Evolutionary conservation across 768 basidiomycete genomes (phyloP), one percentile per base, ranked within the genome.

Genomic region (Kwoniella mangroviensis): DNA sequence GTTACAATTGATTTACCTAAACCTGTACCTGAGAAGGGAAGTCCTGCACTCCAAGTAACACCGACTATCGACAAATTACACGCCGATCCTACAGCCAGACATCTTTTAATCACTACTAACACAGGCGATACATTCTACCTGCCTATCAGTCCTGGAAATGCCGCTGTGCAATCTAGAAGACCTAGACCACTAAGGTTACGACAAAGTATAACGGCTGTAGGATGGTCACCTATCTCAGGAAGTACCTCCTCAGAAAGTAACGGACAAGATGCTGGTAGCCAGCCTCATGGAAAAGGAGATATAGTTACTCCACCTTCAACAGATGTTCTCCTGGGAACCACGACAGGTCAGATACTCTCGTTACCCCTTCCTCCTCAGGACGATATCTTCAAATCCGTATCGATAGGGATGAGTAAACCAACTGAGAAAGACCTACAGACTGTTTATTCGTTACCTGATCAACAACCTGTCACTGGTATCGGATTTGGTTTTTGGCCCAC

Each of bases 111-210:
- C 63, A 92, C 93, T 0, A 94, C 94, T 10, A 85, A 85, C 13
- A 89, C 93, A 76, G 94, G 94, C 61, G 95, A 99, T 80, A 95
- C 93, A 71, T 98, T 92, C 90, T 98, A 98, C 80, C 84, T 94
- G 3, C 94, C 89, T 88, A 64, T 80, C 53, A 73, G 73, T 63
- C 73, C 68, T 45, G 72, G 73, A 4, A 69, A 77, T 22, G 45
- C 77, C 0, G 64, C 75, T 12, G 72, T 74, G 0, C 71, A 76
- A 63, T 87, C 88, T 10, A 91, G 91, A 85, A 92, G 94, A 77
- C 90, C 93, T 0, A 87, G 88, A 54, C 90, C 87, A 54, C 85
- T 98, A 78, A 85, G 86, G 9, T 91, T 94, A 83, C 91, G 92
- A 81, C 90, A 93, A 86, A 87, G 92, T 77, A 91, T 98, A 73